These are phyloP conservation scores for Vitis amurensis DNA, from an alignment of 164 flowering plant genomes.

Conservation along the genomic window DNA sequence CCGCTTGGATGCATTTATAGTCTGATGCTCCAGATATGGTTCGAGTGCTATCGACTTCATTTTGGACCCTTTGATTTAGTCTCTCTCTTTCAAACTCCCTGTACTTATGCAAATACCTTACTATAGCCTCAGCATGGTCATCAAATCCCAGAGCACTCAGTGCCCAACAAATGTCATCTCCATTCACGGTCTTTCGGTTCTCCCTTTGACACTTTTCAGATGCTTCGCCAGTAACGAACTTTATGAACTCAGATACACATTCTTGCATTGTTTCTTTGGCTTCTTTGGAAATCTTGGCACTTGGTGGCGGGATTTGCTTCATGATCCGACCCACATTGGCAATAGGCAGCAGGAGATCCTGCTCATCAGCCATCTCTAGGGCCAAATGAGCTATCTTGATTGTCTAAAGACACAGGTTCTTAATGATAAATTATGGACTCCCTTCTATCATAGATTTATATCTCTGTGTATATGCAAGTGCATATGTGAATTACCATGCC, in stretches of 20 bases:
- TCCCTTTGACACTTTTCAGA: conserved; percentile 79
- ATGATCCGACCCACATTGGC: conserved; percentile 69
- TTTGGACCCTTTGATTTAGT: conserved; percentile 15
- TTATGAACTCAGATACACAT: conserved; percentile 77
- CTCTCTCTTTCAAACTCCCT: conserved; percentile 62
- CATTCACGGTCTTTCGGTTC: conserved; percentile 87
- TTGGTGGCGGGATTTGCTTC: conserved; percentile 62
- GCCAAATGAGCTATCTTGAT: background rate
- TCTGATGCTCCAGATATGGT: conserved; percentile 16
- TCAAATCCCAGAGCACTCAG: conserved; percentile 67
- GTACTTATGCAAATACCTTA: conserved; percentile 54
- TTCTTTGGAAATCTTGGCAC: conserved; percentile 75
- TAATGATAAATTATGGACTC: background rate
- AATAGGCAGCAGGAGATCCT: conserved; percentile 58
- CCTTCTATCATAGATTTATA: conserved; percentile 5
- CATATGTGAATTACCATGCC: background rate
- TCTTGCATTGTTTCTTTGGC: conserved; percentile 82
- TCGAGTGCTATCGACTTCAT: conserved; percentile 20
- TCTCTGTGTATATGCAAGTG: conserved; percentile 6
- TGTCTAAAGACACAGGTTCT: conserved; percentile 6
- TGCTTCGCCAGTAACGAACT: conserved; percentile 82
- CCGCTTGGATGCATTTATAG: background rate
- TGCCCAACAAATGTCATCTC: conserved; percentile 88
- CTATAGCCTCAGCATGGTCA: conserved; percentile 50
- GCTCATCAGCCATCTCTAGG: conserved; percentile 35